A percentile compares a stretch with the other conserved stretches of the same genome.
Evolutionary conservation across 768 basidiomycete genomes (phyloP).

Genomic region (Ramaria sp.): DNA sequence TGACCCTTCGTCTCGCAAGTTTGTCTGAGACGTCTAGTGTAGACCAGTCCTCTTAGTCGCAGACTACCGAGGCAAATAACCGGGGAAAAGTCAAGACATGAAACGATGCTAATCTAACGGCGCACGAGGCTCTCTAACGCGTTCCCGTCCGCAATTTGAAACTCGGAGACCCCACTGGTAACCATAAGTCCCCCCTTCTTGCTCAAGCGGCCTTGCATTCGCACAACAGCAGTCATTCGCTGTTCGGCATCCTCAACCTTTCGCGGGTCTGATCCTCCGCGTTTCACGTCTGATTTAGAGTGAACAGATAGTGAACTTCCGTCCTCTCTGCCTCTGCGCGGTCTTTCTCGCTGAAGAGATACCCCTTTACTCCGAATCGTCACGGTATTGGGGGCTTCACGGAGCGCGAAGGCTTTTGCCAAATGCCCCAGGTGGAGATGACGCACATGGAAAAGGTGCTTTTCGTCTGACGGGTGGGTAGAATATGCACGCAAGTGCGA

Average conservation of each 20-base stretch:
- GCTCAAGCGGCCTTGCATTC: slow-evolving; percentile 68
- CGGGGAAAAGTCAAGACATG: not conserved
- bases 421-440: slow-evolving; percentile 91
- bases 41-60: no score
- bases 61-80: not conserved
- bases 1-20: no score
- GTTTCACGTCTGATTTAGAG: slow-evolving; percentile 7
- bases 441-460: slow-evolving; percentile 92
- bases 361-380: slow-evolving; percentile 15
- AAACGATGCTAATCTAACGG: not conserved
- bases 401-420: slow-evolving; percentile 84
- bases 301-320: slow-evolving; percentile 12
- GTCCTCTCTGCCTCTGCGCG: slow-evolving; percentile 11
- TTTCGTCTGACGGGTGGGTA: slow-evolving; percentile 91
- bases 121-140: slow-evolving; percentile 9
- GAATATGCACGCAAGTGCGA: slow-evolving; percentile 96
- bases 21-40: no score
- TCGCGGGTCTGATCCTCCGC: slow-evolving; percentile 17
- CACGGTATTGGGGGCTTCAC: slow-evolving; percentile 60
- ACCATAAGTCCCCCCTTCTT: slow-evolving; percentile 74
- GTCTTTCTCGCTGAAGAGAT: slow-evolving; percentile 11
- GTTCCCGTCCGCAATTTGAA: slow-evolving; percentile 43
- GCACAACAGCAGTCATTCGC: slow-evolving; percentile 80
- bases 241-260: slow-evolving; percentile 52
- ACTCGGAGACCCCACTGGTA: slow-evolving; percentile 52